Base-by-base conservation (phyloP, 257 asterid species). In the Ocimum tenuiflorum region DNA sequence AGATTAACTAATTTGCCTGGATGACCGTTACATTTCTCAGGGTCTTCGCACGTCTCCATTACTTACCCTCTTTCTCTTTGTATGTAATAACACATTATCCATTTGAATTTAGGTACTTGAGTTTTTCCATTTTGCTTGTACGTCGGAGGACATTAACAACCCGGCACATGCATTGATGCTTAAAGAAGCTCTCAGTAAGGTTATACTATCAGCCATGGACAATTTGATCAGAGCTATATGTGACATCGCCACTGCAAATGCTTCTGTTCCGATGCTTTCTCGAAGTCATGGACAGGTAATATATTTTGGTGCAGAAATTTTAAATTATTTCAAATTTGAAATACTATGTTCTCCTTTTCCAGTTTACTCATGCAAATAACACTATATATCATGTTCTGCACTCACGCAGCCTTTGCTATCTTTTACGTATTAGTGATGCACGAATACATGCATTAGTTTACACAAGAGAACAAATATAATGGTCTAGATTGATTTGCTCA, bases 221-320 rank as follows among this genome's bases (percentile, higher is more conserved):
- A 68, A 78, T 51, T 49, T 83, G 82, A 80, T 80, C 45, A 18
- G 48, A 53, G 75, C 79, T 67, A 67, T 78, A 63, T 49, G 74
- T 60, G 50, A 68, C 63, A 63, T 75, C 72, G 86, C 83, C 55
- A 70, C 77, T 52, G 49, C 82, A 12, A 67, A 72, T 80, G 83
- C 86, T 66, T 67, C 73, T 27, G 15, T 78, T 63, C 73, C 88
- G 8, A 82, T 82, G 88, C 85, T 82, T 43, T 82, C 85, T 54
- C 85, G 85, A 53, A 82, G 85, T 55, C 88, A 83, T 61, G 88
- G 88, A 13, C 88, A 83, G 85, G 85, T 83, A 68, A 31, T 51
- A 15, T 14, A 14, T 57, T 54, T 17, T 41, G 9, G 38, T 3
- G 12, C 13, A 10, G 11, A 14, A 23, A n/a, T n/a, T 24, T 24